Evolutionary conservation across 2,329 filamentous ascomycete genomes (phyloP), one percentile per base, ranked within the genome.

Genomic region (Alternaria gaisen): DNA sequence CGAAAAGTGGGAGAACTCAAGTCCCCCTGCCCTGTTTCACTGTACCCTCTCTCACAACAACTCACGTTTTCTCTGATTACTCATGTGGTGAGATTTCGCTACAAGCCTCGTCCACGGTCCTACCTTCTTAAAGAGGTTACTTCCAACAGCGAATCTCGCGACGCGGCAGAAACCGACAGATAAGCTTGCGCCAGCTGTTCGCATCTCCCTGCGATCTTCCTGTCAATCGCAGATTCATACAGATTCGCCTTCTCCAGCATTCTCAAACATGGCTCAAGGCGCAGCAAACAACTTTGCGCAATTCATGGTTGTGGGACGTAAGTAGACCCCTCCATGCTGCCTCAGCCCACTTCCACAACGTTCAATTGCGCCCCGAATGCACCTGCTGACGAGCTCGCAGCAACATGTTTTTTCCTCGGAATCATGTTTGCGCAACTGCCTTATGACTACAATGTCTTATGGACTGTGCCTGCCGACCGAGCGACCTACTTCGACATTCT

Each of bases 381-480:
- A 24, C n/a, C 58, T 42, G 43, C 65, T 72, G 60, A 63, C 53
- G 58, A 54, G 50, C 32, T 20, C 5, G 38, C 44, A 84, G 83
- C 83, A 62, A 93, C 91, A 68, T 97, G 92, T 80, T 99, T 99
- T 87, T 97, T 98, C 87, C 91, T 99, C 67, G 95, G 95, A 72
- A 93, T 98, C 80, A 90, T 99, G 80, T 99, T 98, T 87, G 93
- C 93, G 72, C 89, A 90, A 65, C 96, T 98, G 81, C 94, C 95
- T 63, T 99, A 98, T 85, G 95, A 96, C 84, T 95, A 93, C 83
- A 91, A 92, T 61, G 89, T 95, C 65, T 90, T 96, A 55, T 96
- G 92, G 86, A 90, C 90, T 53, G 87, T 88, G 30, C 88, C 87
- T 42, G 84, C 84, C 84, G 56, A 91, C 54, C 84, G 86, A 61